Evolutionary conservation across 345 rosid species (phyloP).

Genomic region (Cardiospermum halicacabum): DNA sequence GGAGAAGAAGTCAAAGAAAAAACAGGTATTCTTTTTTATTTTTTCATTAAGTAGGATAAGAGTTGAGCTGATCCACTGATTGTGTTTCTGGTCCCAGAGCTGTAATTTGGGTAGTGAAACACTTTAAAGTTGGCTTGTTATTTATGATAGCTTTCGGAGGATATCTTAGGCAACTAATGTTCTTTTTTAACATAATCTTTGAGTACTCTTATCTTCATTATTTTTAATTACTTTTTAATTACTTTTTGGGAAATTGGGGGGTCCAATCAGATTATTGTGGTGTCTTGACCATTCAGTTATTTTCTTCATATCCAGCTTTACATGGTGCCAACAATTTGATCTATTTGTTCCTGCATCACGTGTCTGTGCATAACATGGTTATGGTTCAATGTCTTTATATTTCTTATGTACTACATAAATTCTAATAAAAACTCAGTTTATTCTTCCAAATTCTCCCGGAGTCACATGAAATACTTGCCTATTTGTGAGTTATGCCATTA

Average conservation of each 20-base stretch:
- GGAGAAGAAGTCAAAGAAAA: slow-evolving; percentile 89
- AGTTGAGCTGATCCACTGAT: neutral
- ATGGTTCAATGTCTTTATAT: neutral
- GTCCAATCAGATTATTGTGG: too few relatives aligned
- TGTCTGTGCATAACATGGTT: neutral
- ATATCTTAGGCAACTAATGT: neutral
- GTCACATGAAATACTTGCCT: neutral
- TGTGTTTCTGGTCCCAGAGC: neutral
- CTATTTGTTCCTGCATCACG: neutral
- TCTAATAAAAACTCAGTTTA: neutral
- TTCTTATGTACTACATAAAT: neutral
- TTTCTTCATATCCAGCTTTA: neutral
- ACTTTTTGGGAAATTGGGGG: neutral
- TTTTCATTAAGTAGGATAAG: slow-evolving; percentile 2
- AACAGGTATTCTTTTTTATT: slow-evolving; percentile 45
- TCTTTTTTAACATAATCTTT: neutral
- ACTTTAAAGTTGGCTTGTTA: neutral
- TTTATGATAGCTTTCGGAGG: neutral
- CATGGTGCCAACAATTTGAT: neutral
- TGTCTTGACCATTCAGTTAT: neutral
- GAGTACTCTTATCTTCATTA: neutral
- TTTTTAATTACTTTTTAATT: neutral
- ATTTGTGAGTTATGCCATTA: neutral
- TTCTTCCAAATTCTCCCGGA: neutral
- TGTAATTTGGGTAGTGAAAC: neutral